Evolutionary conservation across 306 rosid species (phyloP), one percentile per base, ranked within the genome.

Genomic region (Cucumis melo): DNA sequence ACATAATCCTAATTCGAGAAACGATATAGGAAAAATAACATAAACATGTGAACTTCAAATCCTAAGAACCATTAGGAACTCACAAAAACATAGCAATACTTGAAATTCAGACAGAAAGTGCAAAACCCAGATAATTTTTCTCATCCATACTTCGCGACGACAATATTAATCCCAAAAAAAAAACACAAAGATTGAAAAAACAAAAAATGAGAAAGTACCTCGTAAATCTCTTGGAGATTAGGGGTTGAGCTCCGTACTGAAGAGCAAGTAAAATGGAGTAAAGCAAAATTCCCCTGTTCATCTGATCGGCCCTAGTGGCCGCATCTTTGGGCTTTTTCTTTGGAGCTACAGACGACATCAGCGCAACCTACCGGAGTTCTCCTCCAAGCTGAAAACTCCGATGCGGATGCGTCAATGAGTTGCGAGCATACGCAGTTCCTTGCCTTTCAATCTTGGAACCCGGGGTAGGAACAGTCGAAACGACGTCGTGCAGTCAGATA

Each of bases 171-270:
- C 29, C 15, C n/a, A n/a, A n/a, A n/a, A 42, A 39, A 7, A 63
- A 39, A 75, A n/a, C 14, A 14, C 5, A 24, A 59, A 59, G 24
- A 46, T 24, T 42, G 42, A 41, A 79, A 74, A 17, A 16, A 46
- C n/a, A 23, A 6, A 46, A 80, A 68, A 44, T 23, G 20, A 50
- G 15, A 61, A 76, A 76, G 73, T 51, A 92, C 98, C 98, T 86
- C 85, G 82, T 88, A 80, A 75, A 92, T 61, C 91, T 88, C 86
- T 90, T 90, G 77, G 99, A 90, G 84, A 95, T 90, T 82, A 95
- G 85, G 70, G 99, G 98, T 84, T 95, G 99, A 81, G 89, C 98
- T 32, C 99, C 99, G 36, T 95, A 95, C 44, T 95, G 99, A 51
- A 95, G 83, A 80, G 98, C 80, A 79, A 95, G 98, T 24, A 95